Evolutionary conservation across 2,329 filamentous ascomycete species (phyloP).

Genomic region (Septoria linicola): DNA sequence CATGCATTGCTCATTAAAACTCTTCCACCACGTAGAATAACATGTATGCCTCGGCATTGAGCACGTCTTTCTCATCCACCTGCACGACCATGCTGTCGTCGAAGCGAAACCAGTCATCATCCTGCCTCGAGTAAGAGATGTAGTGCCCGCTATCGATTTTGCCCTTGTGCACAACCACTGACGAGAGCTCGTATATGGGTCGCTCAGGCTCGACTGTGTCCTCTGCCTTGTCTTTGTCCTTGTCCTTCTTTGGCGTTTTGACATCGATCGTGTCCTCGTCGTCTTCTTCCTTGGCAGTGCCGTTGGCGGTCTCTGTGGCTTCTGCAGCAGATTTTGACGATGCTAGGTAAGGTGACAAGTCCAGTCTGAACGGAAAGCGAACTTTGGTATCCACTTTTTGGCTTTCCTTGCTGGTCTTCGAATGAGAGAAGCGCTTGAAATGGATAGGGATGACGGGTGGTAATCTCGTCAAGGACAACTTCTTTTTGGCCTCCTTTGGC

Average conservation of each 20-base stretch:
- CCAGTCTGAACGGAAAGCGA: conserved; percentile 79
- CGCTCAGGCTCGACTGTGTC: conserved; percentile 35
- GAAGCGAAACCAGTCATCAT: conserved; percentile 89
- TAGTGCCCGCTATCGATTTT: conserved; percentile 93
- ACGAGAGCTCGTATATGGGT: conserved; percentile 81
- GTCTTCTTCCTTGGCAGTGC: conserved; percentile 19
- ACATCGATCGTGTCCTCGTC: conserved; percentile 24
- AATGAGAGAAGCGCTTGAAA: conserved; percentile 61
- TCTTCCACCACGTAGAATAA: conserved; percentile 66
- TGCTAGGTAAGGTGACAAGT: conserved; percentile 83
- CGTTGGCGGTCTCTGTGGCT: conserved; percentile 42
- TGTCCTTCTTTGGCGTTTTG: conserved; percentile 17
- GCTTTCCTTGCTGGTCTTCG: conserved; percentile 65
- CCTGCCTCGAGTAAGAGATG: conserved; percentile 81
- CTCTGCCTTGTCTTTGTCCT: conserved; percentile 9
- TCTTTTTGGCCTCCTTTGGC: conserved; percentile 74
- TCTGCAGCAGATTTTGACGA: conserved; percentile 12
- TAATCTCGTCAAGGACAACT: conserved; percentile 77
- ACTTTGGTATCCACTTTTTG: conserved; percentile 86
- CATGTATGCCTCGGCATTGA: conserved; percentile 83
- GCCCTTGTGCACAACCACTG: conserved; percentile 89
- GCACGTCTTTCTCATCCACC: conserved; percentile 78
- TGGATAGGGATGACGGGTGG: conserved; percentile 91
- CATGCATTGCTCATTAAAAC: conserved; percentile 10
- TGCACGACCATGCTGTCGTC: conserved; percentile 91